Percentiles rank a stretch among this genome's conserved stretches.
These are phyloP conservation scores for Leccinum angustisporum DNA, from an alignment of 1,284 basidiomycete genomes.

Conservation along the genomic window DNA sequence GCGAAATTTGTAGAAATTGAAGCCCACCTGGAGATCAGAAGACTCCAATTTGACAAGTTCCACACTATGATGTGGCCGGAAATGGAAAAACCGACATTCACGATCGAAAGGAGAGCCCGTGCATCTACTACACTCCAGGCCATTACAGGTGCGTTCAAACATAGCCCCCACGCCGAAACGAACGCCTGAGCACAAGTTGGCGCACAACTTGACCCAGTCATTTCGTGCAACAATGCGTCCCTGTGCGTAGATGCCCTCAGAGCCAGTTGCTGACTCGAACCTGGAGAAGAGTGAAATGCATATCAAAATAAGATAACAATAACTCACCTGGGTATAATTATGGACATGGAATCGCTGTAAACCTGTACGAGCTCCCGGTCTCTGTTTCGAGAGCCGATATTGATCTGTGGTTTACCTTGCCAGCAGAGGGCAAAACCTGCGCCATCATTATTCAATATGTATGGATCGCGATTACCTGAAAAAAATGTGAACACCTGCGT, in stretches of 20 bases:
- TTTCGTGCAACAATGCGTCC: constrained; percentile 24
- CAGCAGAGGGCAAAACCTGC: constrained; percentile 91
- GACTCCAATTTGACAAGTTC: constrained; percentile 56
- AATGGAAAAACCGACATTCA: constrained; percentile 79
- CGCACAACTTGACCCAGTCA: constrained; percentile 61
- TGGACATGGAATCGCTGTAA: constrained; percentile 74
- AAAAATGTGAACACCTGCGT: constrained; percentile 18
- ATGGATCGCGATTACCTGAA: constrained; percentile 83
- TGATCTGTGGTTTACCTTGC: constrained; percentile 74
- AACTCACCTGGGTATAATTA: constrained; percentile 79
- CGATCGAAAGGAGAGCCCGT: constrained; percentile 69
- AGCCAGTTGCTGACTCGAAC: constrained; percentile 18
- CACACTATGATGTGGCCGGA: constrained; percentile 83
- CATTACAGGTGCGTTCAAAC: constrained; percentile 80
- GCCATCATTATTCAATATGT: constrained; percentile 71
- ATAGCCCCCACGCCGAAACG: constrained; percentile 87
- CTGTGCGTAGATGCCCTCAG: constrained; percentile 17
- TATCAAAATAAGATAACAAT: neutral
- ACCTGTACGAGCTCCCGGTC: constrained; percentile 86
- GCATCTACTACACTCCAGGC: constrained; percentile 69
- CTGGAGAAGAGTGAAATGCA: constrained; percentile 17
- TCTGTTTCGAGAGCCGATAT: constrained; percentile 73
- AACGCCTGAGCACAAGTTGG: constrained; percentile 86
- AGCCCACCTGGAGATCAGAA: constrained; percentile 50
- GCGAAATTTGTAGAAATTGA: neutral